A percentile compares a stretch with the other conserved stretches of the same genome.
These are phyloP conservation scores for Plasmopara muralis DNA, from an alignment of 352 stramenopile genomes.

Conservation along the genomic window DNA sequence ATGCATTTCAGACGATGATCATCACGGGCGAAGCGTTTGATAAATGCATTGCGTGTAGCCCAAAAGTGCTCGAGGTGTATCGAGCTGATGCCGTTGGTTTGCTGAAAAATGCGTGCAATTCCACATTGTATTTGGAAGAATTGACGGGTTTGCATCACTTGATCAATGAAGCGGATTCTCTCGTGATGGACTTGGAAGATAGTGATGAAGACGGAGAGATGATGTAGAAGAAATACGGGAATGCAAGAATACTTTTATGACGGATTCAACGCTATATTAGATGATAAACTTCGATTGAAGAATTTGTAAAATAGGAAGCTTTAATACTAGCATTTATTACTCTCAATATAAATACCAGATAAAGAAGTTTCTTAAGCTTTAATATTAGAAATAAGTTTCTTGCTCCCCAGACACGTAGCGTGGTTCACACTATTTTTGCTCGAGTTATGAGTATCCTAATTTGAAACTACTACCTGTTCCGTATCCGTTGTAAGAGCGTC, in stretches of 20 bases:
- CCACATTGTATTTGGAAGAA: slow-evolving; percentile 64
- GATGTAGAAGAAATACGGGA: slow-evolving; percentile 17
- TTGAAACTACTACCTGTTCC: slow-evolving; percentile 24
- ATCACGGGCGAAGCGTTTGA: slow-evolving; percentile 89
- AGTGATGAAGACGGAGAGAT: slow-evolving; percentile 61
- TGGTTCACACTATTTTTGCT: too few relatives aligned
- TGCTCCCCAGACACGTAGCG: too few relatives aligned
- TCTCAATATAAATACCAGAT: too few relatives aligned
- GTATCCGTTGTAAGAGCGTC: slow-evolving; percentile 17
- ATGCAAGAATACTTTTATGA: too few relatives aligned
- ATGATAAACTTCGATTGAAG: too few relatives aligned
- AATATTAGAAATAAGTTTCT: too few relatives aligned
- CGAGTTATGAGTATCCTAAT: too few relatives aligned
- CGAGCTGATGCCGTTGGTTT: slow-evolving; percentile 32
- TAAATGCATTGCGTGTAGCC: slow-evolving; percentile 94
- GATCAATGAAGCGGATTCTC: slow-evolving; percentile 44
- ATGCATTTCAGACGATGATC: slow-evolving; percentile 79
- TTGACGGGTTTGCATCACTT: slow-evolving; percentile 67
- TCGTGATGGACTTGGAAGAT: slow-evolving; percentile 63
- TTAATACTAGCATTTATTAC: too few relatives aligned
- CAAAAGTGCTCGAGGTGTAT: slow-evolving; percentile 87
- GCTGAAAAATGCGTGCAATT: slow-evolving; percentile 63
- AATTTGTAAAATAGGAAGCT: too few relatives aligned
- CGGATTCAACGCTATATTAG: neutral
- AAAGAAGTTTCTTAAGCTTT: too few relatives aligned